phyloP scores from a whole-genome alignment of 2,329 filamentous ascomycete genomes.

The Emmonsiellopsis sp. region DNA sequence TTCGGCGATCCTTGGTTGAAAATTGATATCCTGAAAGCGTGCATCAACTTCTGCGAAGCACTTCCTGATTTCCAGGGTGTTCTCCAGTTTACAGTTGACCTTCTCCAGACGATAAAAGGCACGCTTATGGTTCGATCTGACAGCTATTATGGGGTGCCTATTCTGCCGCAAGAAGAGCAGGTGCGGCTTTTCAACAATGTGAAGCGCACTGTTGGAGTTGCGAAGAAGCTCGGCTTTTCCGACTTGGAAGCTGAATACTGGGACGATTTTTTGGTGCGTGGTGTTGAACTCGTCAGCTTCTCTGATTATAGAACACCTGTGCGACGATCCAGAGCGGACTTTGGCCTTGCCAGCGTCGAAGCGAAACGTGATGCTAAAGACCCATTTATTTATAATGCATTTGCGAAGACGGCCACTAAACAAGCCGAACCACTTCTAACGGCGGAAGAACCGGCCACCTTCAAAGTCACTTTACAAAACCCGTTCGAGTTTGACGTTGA shows the following conservation, averaged over 20 bases:
- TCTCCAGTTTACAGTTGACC: slow-evolving; percentile 73
- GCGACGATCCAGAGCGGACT: slow-evolving; percentile 48
- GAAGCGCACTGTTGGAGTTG: slow-evolving; percentile 69
- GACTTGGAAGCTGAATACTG: slow-evolving; percentile 77
- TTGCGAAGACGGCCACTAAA: slow-evolving; percentile 55
- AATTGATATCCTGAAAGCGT: slow-evolving; percentile 76
- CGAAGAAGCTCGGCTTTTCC: slow-evolving; percentile 61
- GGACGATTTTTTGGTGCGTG: slow-evolving; percentile 88
- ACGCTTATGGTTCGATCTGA: slow-evolving; percentile 62
- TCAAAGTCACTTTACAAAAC: slow-evolving; percentile 81
- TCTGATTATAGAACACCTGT: slow-evolving; percentile 53
- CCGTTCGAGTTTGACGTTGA: slow-evolving; percentile 89
- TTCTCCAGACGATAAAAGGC: slow-evolving; percentile 67
- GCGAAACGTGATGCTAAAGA: slow-evolving; percentile 43
- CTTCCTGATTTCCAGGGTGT: slow-evolving; percentile 85
- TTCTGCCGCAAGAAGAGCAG: slow-evolving; percentile 73
- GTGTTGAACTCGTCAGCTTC: slow-evolving; percentile 59
- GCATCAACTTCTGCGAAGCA: slow-evolving; percentile 88
- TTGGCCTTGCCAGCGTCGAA: slow-evolving; percentile 34
- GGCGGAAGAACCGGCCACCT: slow-evolving; percentile 65
- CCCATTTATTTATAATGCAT: slow-evolving; percentile 94
- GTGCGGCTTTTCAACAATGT: slow-evolving; percentile 76
- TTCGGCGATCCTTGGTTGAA: slow-evolving; percentile 77
- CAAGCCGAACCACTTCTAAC: slow-evolving; percentile 62
- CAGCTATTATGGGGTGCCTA: slow-evolving; percentile 59